Base-by-base conservation (phyloP, 768 basidiomycete genomes). In the Pleurotus tuoliensis region DNA sequence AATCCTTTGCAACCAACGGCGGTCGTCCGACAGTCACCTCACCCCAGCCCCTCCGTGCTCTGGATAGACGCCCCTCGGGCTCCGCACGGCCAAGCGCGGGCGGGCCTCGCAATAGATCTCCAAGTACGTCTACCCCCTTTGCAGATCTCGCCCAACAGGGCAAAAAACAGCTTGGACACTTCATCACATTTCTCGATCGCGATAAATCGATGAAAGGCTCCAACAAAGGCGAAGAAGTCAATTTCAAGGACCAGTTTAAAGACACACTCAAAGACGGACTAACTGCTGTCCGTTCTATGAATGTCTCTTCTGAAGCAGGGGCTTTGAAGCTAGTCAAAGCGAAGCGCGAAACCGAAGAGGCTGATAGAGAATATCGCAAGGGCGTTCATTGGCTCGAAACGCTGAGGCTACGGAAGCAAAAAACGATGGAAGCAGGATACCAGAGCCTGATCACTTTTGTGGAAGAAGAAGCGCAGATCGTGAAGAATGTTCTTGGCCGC, bases 311-410 rank as follows among this genome's bases (percentile, higher is more conserved):
- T 44, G 82, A 87, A 64, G 88, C 78, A 57, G 77, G 76, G 53
- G 87, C 92, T 1, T 73, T 94, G 58, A 82, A 87, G 51, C 81
- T 84, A 22, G 90, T 92, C 15, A 85, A 88, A 40, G 84, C 89
- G 20, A 95, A 94, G 71, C 78, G 94, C 48, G 94, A 97, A 62
- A 87, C 89, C 4, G 94, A 96, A 37, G 94, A 96, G 68, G 93
- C 94, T 91, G 94, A 97, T 68, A 91, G 87, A 67, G 93, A 95
- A 58, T 97, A 97, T 65, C 78, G 94, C 24, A 90, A 88, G 61
- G 92, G 84, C 34, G 86, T 97, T 20, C 88, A 96, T 69, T 91
- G 92, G 87, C 73, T 94, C n/a, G 94, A 97, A 74, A 94, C 94
- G 0, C 76, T 96, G 38, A 77, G 94, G 37, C 76, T 96, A 38